These are phyloP conservation scores for Fusarium palustre DNA, from an alignment of 2,329 filamentous ascomycete genomes.

Conservation along the genomic window DNA sequence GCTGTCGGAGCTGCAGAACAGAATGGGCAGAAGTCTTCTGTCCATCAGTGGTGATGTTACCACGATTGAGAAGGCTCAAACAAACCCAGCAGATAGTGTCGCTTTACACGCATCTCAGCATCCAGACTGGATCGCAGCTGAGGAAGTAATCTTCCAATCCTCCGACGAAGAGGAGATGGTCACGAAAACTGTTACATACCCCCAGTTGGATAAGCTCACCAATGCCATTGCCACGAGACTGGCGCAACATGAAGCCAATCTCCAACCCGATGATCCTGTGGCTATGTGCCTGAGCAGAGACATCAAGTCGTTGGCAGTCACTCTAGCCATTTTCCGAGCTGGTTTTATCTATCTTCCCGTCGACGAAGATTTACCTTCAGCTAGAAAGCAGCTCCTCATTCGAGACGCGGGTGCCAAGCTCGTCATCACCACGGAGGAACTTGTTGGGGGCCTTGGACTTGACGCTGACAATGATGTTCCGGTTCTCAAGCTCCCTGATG, in stretches of 20 bases:
- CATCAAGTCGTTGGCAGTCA: constrained; percentile 15
- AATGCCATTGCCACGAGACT: not conserved
- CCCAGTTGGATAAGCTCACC: not conserved
- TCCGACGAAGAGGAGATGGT: not conserved
- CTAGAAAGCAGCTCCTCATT: constrained; percentile 25
- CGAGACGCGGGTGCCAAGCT: constrained; percentile 17
- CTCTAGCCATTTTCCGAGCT: constrained; percentile 23
- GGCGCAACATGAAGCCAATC: not conserved
- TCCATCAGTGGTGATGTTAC: not conserved
- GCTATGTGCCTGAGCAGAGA: constrained; percentile 21
- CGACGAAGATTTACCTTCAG: constrained; percentile 2
- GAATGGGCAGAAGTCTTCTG: not conserved
- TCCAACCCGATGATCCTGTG: constrained; percentile 6
- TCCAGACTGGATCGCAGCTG: constrained; percentile 23
- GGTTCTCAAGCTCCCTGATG: not conserved
- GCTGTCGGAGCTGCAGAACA: constrained; percentile 4
- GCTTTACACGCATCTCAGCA: not conserved
- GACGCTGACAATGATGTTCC: not conserved
- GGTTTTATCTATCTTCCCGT: constrained; percentile 17
- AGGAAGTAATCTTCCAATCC: constrained; percentile 12
- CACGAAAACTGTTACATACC: constrained; percentile 13
- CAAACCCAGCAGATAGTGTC: not conserved
- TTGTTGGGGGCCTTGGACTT: not conserved
- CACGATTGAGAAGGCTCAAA: rapidly evolving
- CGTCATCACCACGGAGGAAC: not conserved